Percentiles rank a stretch among this genome's conserved stretches.
These are phyloP conservation scores for Dalechampia spathulata DNA, from an alignment of 441 rosid species.

Conservation along the genomic window DNA sequence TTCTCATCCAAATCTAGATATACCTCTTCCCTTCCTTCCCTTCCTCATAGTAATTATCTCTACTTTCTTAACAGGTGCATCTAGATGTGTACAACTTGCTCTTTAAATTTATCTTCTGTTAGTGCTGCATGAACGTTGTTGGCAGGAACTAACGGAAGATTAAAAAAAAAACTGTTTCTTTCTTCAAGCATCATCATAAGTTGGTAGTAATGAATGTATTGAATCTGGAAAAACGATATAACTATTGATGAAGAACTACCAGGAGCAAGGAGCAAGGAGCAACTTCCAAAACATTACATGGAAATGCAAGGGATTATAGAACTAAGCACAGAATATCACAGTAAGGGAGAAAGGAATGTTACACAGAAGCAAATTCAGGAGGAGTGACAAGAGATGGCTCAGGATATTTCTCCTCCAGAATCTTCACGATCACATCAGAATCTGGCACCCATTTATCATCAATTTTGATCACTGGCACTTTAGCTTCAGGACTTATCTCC, in stretches of 20 bases:
- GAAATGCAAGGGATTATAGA: too few species aligned
- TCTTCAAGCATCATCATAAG: neutral
- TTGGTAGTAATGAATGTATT: too few species aligned
- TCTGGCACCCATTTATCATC: conserved; percentile 88
- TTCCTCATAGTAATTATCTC: too few species aligned
- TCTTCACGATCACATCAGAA: conserved; percentile 71
- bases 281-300: too few species aligned
- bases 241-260: too few species aligned
- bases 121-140: neutral
- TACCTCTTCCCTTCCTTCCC: too few species aligned
- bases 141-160: neutral
- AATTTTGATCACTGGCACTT: conserved; percentile 66
- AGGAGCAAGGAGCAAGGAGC: too few species aligned
- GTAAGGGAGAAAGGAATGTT: conserved; percentile 14
- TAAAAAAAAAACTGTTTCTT: neutral
- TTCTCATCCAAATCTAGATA: too few species aligned
- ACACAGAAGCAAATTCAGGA: conserved; percentile 61
- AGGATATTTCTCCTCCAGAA: conserved; percentile 83
- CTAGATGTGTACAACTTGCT: too few species aligned
- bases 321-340: neutral
- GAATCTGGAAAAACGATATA: neutral
- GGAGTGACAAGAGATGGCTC: conserved; percentile 65
- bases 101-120: too few species aligned
- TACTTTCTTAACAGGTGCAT: too few species aligned
- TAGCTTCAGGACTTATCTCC: conserved; percentile 77